Percentiles rank a stretch among this genome's conserved stretches.
Conservation (phyloP, 1,139 yeast genomes). For the Protomyces pachydermus region DNA sequence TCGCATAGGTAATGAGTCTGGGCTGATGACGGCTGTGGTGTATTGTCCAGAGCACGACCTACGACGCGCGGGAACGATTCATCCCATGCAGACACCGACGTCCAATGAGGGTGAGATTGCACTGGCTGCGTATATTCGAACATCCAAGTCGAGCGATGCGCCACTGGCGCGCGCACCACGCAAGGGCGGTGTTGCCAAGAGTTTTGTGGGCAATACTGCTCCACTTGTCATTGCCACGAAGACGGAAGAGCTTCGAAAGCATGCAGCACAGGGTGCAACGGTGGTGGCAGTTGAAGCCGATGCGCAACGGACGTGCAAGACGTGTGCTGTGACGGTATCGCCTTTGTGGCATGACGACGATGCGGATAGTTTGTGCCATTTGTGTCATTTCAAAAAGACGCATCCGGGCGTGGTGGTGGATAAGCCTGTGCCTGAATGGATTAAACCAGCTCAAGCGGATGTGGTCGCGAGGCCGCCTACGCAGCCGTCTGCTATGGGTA, state of each 20-base stretch:
- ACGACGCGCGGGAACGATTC: conserved; percentile 21
- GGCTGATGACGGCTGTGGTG: conserved; percentile 37
- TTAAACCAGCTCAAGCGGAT: no score
- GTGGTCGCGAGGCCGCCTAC: no score
- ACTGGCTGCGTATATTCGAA: conserved; percentile 14
- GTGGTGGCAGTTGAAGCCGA: neutral
- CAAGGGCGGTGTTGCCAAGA: neutral
- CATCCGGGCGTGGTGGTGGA: neutral
- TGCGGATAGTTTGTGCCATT: neutral
- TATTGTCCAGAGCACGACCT: conserved; percentile 37
- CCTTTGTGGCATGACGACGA: neutral
- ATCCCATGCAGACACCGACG: conserved; percentile 17
- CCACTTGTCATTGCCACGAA: neutral
- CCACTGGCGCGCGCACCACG: neutral
- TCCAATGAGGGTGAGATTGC: conserved; percentile 8
- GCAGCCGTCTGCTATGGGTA: no score
- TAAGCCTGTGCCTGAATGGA: neutral
- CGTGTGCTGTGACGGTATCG: neutral
- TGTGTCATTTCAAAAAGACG: neutral
- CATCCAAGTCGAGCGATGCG: conserved; percentile 8
- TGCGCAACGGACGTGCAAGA: neutral
- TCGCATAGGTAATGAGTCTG: conserved; percentile 42
- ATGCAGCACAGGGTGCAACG: neutral
- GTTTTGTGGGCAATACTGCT: neutral
- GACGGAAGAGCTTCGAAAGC: neutral